Base-by-base conservation (phyloP, 306 rosid genomes). In the Dryas octopetala region DNA sequence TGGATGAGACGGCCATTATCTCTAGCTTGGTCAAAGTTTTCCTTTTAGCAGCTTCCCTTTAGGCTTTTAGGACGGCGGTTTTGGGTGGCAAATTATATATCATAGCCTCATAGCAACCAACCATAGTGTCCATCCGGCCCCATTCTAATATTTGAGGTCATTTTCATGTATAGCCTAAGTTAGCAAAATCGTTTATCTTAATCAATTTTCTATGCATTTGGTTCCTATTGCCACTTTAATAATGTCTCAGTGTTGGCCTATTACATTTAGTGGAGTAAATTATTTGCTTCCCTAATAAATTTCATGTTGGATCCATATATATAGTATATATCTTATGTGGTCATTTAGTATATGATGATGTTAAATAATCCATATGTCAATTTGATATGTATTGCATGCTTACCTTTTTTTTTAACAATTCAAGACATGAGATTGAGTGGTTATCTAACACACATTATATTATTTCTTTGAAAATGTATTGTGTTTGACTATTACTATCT, bases 41-140 rank as follows among this genome's bases (percentile, higher is more conserved):
- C 3, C n/a, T 38, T 72, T 72, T 59, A 3, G 3, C 76, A 14
- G 16, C 16, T 2, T 5, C 45, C 7, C 40, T 70, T 70, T 32
- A 49, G 44, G 45, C 23, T 67, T 68, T 38, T 59, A 26, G 76
- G 58, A 7, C 76, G 67, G 76, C 76, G 67, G 57, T 47, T 23
- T 72, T 72, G 46, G 73, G 12, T 26, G 55, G 44, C 8, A 4
- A 26, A 68, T 51, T 51, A 4, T 46, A 46, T 46, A 4, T 4
- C 19, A 19, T 19, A 19, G 19, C 19, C 19, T 19, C 19, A 19
- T 19, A 19, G 19, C 19, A 16, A 67, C 71, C 44, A 3, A 48
- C 45, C 57, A 67, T 23, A 67, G 15, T 70, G 46, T 61, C 44
- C 46, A n/a, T 9, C 13, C 1, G 62, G 14, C 9, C 74, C 5